These are phyloP conservation scores for Wickerhamomyces canadensis DNA, from an alignment of 805 yeast genomes.

Conservation along the genomic window DNA sequence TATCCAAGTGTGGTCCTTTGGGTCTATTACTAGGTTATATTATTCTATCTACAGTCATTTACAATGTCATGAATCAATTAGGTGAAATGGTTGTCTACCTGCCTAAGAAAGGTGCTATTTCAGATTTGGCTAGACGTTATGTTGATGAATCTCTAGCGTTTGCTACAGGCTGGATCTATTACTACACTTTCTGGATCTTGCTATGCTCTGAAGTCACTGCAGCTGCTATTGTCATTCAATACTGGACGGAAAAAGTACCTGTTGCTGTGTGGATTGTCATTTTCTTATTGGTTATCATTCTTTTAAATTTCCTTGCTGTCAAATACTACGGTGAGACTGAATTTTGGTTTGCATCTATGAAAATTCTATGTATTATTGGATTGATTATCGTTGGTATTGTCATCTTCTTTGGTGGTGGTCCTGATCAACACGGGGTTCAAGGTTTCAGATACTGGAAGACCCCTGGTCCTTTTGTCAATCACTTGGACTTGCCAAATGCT, in stretches of 20 bases:
- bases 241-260: slow-evolving; percentile 59
- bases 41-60: slow-evolving; percentile 58
- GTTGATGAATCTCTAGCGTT: slow-evolving; percentile 24
- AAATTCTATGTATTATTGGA: slow-evolving; percentile 60
- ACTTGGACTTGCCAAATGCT: slow-evolving; percentile 37
- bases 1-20: slow-evolving; percentile 70
- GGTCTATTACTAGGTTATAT: slow-evolving; percentile 56
- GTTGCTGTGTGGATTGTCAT: slow-evolving; percentile 56
- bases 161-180: slow-evolving; percentile 27
- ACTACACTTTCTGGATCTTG: slow-evolving; percentile 21
- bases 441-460: slow-evolving; percentile 66
- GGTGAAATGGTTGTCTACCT: slow-evolving; percentile 65
- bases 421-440: slow-evolving; percentile 42
- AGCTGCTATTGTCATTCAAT: slow-evolving; percentile 44
- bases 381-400: slow-evolving; percentile 50
- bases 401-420: slow-evolving; percentile 64
- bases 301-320: slow-evolving; percentile 51
- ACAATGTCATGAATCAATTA: slow-evolving; percentile 56
- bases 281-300: slow-evolving; percentile 41
- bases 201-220: slow-evolving; percentile 47
- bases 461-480: slow-evolving; percentile 51
- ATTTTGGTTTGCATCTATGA: slow-evolving; percentile 58
- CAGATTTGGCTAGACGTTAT: slow-evolving; percentile 55
- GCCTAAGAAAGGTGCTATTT: slow-evolving; percentile 58
- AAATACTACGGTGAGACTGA: slow-evolving; percentile 51